Percentiles rank a stretch among this genome's conserved stretches.
phyloP scores from a whole-genome alignment of 2,329 filamentous ascomycete genomes.

The Colletotrichum sp. region DNA sequence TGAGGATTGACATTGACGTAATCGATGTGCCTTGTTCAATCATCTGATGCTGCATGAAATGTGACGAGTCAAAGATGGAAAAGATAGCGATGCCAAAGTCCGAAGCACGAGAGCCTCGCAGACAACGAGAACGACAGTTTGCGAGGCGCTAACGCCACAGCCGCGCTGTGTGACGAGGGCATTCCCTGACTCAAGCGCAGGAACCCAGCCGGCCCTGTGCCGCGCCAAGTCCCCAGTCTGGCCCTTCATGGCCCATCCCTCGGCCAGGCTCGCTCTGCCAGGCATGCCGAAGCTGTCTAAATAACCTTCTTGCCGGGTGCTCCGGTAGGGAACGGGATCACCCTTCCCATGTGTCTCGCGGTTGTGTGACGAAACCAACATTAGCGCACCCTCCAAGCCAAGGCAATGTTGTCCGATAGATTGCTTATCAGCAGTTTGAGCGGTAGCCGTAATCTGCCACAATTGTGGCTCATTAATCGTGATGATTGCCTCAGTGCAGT shows the following conservation, averaged over 20 bases:
- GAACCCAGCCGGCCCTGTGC: background rate
- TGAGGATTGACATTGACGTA: background rate
- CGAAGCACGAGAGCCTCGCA: background rate
- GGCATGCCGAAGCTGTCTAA: background rate
- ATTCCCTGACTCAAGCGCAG: slow-evolving; percentile 8
- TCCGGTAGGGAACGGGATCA: background rate
- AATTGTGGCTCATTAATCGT: background rate
- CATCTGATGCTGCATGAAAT: background rate
- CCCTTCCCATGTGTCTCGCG: background rate
- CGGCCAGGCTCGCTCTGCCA: background rate
- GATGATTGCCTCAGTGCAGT: background rate
- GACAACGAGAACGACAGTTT: background rate
- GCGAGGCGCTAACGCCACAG: background rate
- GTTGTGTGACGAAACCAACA: background rate
- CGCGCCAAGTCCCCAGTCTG: background rate
- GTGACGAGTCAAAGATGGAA: background rate
- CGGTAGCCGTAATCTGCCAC: background rate
- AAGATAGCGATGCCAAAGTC: background rate
- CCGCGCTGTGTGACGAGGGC: background rate
- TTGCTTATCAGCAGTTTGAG: background rate
- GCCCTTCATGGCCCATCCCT: background rate
- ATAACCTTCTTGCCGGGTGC: background rate
- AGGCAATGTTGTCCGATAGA: background rate
- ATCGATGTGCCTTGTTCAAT: background rate
- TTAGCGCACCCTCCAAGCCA: background rate